Conservation (phyloP, 176 grass and related monocot species). For the Oryza punctata region DNA sequence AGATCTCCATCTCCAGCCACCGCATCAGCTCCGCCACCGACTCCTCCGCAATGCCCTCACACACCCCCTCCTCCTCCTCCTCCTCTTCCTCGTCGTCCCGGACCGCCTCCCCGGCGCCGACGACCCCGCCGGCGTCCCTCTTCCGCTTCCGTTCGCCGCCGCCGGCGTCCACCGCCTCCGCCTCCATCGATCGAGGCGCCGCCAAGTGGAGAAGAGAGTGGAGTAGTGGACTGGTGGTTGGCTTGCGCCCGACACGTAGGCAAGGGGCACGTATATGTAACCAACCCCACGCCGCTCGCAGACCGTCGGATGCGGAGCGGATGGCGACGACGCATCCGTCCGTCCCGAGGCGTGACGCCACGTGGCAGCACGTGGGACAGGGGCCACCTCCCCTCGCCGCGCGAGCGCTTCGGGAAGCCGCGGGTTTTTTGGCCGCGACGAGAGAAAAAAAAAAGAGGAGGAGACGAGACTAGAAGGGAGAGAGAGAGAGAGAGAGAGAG, state of each 20-base stretch:
- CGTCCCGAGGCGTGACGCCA: no score
- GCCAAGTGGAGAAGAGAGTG: not conserved
- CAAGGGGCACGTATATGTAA: not conserved
- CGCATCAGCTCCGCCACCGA: constrained; percentile 71
- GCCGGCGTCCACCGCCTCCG: not conserved
- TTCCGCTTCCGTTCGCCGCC: constrained; percentile 18
- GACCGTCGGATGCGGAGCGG: constrained; percentile 27
- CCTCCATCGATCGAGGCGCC: not conserved
- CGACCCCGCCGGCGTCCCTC: not conserved
- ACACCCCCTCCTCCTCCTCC: not conserved
- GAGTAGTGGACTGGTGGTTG: no score
- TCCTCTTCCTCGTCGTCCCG: not conserved
- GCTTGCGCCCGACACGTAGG: not conserved
- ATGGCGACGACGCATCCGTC: no score
- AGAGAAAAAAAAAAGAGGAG: no score
- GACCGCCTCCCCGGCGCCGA: not conserved
- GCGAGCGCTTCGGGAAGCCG: no score
- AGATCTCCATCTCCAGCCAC: constrained; percentile 82
- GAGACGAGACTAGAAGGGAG: no score
- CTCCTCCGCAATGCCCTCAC: constrained; percentile 51
- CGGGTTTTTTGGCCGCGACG: no score
- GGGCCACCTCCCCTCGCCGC: no score
- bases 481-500: no score
- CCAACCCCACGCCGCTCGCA: no score
- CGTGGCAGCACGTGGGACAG: no score